phyloP scores from a whole-genome alignment of 2,329 filamentous ascomycete genomes.

The Orbilia blumenaviensis region DNA sequence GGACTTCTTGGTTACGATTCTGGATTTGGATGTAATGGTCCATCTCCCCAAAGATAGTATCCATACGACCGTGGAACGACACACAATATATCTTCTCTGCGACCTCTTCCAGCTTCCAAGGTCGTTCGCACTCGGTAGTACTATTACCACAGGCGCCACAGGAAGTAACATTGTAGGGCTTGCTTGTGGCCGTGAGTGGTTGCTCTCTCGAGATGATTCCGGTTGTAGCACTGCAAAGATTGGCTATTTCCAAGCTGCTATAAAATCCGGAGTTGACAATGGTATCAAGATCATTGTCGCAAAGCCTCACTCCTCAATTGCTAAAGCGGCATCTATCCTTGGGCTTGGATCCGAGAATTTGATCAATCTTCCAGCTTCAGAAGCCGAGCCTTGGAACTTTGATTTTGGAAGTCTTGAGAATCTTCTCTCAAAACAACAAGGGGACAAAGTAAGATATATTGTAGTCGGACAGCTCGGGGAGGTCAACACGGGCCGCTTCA shows the following conservation, averaged over 20 bases:
- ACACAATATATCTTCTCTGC: slow-evolving; percentile 74
- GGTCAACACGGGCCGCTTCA: slow-evolving; percentile 87
- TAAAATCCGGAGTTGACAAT: slow-evolving; percentile 68
- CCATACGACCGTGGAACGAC: slow-evolving; percentile 78
- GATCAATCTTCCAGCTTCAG: slow-evolving; percentile 67
- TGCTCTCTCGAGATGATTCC: slow-evolving; percentile 64
- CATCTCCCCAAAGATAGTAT: slow-evolving; percentile 80
- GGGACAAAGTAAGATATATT: slow-evolving; percentile 70
- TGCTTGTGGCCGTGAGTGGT: slow-evolving; percentile 75
- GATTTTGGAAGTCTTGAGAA: slow-evolving; percentile 73
- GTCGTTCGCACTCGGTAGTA: slow-evolving; percentile 67
- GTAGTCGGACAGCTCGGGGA: slow-evolving; percentile 85
- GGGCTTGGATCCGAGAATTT: slow-evolving; percentile 78
- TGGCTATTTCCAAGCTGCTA: slow-evolving; percentile 75
- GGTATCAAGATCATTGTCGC: slow-evolving; percentile 82
- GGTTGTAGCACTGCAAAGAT: slow-evolving; percentile 69
- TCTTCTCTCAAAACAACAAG: slow-evolving; percentile 64
- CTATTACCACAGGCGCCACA: slow-evolving; percentile 73
- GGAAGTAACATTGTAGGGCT: slow-evolving; percentile 73
- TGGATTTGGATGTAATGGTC: slow-evolving; percentile 85
- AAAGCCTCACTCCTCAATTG: slow-evolving; percentile 81
- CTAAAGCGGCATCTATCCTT: slow-evolving; percentile 82
- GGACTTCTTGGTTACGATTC: slow-evolving; percentile 80
- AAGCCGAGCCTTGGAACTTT: slow-evolving; percentile 72
- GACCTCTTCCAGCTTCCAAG: slow-evolving; percentile 73